Evolutionary conservation across 768 basidiomycete genomes (phyloP), one percentile per base, ranked within the genome.

Genomic region (Galerina marginata): DNA sequence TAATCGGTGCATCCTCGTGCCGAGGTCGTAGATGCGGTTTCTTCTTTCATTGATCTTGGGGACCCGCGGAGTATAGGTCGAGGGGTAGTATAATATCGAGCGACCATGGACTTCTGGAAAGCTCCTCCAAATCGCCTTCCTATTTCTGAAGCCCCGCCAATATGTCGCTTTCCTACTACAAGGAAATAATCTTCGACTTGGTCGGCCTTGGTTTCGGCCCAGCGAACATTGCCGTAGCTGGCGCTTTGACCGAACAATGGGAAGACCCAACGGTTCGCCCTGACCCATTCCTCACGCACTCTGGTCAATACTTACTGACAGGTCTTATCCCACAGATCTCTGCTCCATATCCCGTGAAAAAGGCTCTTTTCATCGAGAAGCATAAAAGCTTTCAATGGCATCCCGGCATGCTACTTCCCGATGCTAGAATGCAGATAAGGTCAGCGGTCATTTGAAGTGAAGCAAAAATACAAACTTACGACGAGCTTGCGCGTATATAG

Each of bases 341-440:
- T 1, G 37, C 39, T 4, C 44, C 60, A 6, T 58, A 48, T 14
- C 56, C 65, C 52, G 58, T 77, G 59, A 62, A 68, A 67, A 67
- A 75, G 23, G 65, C 74, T 10, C 73, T 81, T 51, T 85, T 84
- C 71, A 74, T 85, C 42, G 84, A 85, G 69, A 81, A 75, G 65
- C 77, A 84, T 39, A 63, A 71, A 1, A 65, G 72, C 55, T 85
- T 85, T 66, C 74, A 72, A 55, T 85, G 84, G 84, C 84, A 86
- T 66, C 83, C 83, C 23, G 83, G 81, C 11, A 84, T 85, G 83
- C 76, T 84, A 47, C 70, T 85, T 6, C 81, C 82, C 39, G 81
- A 79, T 26, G 77, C 79, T 29, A 74, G 74, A 37, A 85, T 84
- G 84, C 84, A 85, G 66, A 84, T 85, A 44, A 83, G 80, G 82